Percentiles rank a stretch among this genome's conserved stretches.
These are phyloP conservation scores for Ilyonectria robusta DNA, from an alignment of 2,329 filamentous ascomycete genomes.

Conservation along the genomic window DNA sequence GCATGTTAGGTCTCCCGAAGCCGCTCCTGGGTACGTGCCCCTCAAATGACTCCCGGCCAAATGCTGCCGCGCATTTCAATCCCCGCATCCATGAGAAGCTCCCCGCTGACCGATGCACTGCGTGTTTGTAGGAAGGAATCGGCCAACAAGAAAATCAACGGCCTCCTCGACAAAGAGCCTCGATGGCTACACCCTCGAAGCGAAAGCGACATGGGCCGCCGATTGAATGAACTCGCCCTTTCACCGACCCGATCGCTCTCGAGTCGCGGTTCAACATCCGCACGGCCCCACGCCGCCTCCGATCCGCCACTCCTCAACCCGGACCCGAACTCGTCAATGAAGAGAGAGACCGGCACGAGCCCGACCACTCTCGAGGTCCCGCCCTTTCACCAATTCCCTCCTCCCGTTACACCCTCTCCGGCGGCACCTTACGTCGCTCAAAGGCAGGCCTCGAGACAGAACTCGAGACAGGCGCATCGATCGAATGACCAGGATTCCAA, in stretches of 20 bases:
- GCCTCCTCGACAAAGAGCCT: constrained; percentile 70
- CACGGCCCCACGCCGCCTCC: constrained; percentile 30
- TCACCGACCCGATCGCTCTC: constrained; percentile 53
- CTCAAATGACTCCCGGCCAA: not conserved
- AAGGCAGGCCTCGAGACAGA: constrained; percentile 1
- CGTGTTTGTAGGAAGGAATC: constrained; percentile 65
- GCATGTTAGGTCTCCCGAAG: constrained; percentile 57
- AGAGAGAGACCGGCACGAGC: constrained; percentile 24
- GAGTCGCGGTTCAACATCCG: constrained; percentile 33
- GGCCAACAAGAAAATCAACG: constrained; percentile 70
- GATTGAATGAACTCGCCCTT: constrained; percentile 60
- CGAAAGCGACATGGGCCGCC: constrained; percentile 65
- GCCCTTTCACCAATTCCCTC: constrained; percentile 39
- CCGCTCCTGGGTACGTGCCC: constrained; percentile 62
- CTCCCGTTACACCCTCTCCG: not conserved
- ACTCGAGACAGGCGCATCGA: not conserved
- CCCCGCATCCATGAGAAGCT: not conserved
- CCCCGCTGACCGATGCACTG: constrained; percentile 14
- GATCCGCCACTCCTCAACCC: constrained; percentile 35
- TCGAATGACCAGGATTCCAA: constrained; percentile 31
- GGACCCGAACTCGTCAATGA: constrained; percentile 33
- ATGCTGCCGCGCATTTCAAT: not conserved
- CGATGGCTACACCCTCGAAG: constrained; percentile 69
- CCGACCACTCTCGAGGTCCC: constrained; percentile 39
- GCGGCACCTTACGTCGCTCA: not conserved